Conservation (phyloP, 345 rosid species). For the Citrus mangshanensis region DNA sequence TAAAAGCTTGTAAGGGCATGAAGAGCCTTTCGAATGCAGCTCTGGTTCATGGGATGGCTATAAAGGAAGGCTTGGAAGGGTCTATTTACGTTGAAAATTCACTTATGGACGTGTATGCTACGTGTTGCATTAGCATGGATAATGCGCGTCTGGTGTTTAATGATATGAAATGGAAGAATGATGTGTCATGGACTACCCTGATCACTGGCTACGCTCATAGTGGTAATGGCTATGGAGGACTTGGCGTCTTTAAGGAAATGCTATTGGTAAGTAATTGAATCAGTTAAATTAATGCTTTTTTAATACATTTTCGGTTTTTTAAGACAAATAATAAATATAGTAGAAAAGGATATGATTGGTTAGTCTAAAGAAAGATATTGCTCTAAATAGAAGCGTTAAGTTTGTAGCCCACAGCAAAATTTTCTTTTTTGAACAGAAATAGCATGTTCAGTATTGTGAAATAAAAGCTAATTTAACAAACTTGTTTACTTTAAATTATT, state of each 20-base stretch:
- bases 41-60: slow-evolving; percentile 60
- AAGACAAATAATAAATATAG: background rate
- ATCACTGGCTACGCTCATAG: slow-evolving; percentile 79
- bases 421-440: background rate
- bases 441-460: background rate
- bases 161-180: slow-evolving; percentile 49
- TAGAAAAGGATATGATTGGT: background rate
- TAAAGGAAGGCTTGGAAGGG: slow-evolving; percentile 64
- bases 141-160: slow-evolving; percentile 58
- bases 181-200: slow-evolving; percentile 78
- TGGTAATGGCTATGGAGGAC: slow-evolving; percentile 61
- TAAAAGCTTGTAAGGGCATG: slow-evolving; percentile 75
- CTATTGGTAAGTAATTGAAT: slow-evolving; percentile 39
- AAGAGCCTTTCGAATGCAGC: slow-evolving; percentile 45
- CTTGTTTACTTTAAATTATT: background rate
- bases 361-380: background rate
- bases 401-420: too few species aligned
- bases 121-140: slow-evolving; percentile 54
- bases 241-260: slow-evolving; percentile 66
- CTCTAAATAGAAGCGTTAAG: background rate
- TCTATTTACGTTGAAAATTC: slow-evolving; percentile 65
- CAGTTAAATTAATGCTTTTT: background rate
- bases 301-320: background rate
- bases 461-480: background rate
- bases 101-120: slow-evolving; percentile 70